Conservation (phyloP, 768 basidiomycete species). For the Dentipellis fragilis region DNA sequence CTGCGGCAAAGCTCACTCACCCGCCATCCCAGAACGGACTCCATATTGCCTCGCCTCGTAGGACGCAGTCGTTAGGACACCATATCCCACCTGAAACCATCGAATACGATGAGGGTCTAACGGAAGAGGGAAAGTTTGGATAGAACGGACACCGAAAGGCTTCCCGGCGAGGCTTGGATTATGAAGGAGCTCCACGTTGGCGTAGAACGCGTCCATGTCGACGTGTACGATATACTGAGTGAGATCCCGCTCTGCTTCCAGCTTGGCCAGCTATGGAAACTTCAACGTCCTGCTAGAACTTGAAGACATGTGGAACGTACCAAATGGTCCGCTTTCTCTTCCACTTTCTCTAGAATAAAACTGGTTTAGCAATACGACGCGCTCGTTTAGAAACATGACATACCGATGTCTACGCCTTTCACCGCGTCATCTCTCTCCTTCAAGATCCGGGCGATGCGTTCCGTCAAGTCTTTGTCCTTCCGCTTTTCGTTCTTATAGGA, state of each 20-base stretch:
- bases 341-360: constrained; percentile 39
- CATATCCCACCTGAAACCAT: constrained; percentile 52
- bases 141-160: constrained; percentile 52
- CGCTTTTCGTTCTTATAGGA: constrained; percentile 69
- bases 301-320: constrained; percentile 31
- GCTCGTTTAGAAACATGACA: constrained; percentile 25
- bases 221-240: constrained; percentile 84
- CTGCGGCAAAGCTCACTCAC: constrained; percentile 27
- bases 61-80: constrained; percentile 81
- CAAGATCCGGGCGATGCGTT: constrained; percentile 62
- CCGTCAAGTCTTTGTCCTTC: constrained; percentile 79
- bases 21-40: constrained; percentile 93
- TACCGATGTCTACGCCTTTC: constrained; percentile 41
- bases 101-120: constrained; percentile 11
- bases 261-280: constrained; percentile 43
- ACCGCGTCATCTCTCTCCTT: constrained; percentile 50
- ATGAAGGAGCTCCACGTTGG: constrained; percentile 65
- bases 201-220: constrained; percentile 94
- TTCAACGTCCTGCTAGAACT: not conserved
- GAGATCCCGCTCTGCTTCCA: constrained; percentile 72
- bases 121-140: too few species aligned
- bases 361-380: not conserved
- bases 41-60: constrained; percentile 90
- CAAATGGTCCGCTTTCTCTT: constrained; percentile 56
- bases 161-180: constrained; percentile 57